Evolutionary conservation across 163 green algal genomes (phyloP), one percentile per base, ranked within the genome.

Genomic region (Chlorella variabilis): DNA sequence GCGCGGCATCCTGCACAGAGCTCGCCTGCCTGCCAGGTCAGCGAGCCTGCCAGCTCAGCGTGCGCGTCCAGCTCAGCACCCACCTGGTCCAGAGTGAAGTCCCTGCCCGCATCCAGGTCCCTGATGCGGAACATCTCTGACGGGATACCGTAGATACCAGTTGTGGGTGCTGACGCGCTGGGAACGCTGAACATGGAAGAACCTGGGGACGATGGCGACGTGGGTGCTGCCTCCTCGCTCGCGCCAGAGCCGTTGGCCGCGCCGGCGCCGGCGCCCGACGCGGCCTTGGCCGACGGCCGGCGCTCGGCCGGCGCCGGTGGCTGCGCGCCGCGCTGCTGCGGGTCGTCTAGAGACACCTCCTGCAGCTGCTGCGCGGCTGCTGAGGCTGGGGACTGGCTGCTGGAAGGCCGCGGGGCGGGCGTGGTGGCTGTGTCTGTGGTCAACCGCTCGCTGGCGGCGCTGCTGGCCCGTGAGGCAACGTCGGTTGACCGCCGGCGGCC

Each of bases 141-240:
- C 0, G 81, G 75, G 20, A 89, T 77, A 21, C 39, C 71, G 49
- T 85, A 89, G 31, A 89, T 82, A 29, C 85, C 85, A 9, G 80
- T 81, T 21, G 75, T 58, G 54, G 79, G 85, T 58, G 75, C 76
- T 31, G 71, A 63, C 17, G 45, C 20, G 33, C 66, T 71, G 20
- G 85, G 85, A 33, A 89, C 85, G 51, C 65, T 82, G 56, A 86
- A 84, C 56, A 89, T 74, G 27, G 62, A 65, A 4, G 71, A 45
- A 7, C 69, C 58, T 21, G 45, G 69, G 1, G 41, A 15, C 33
- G 21, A 11, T 54, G 33, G 23, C 20, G 63, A 21, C 7, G 41
- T 33, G 33, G 63, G 29, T 31, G 62, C 62, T 58, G 56, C 34
- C 41, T 17, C 59, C 11, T 54, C 15, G 45, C 15, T 15, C 27